phyloP scores from a whole-genome alignment of 805 yeast species.

The Pichia sporocuriosa region DNA sequence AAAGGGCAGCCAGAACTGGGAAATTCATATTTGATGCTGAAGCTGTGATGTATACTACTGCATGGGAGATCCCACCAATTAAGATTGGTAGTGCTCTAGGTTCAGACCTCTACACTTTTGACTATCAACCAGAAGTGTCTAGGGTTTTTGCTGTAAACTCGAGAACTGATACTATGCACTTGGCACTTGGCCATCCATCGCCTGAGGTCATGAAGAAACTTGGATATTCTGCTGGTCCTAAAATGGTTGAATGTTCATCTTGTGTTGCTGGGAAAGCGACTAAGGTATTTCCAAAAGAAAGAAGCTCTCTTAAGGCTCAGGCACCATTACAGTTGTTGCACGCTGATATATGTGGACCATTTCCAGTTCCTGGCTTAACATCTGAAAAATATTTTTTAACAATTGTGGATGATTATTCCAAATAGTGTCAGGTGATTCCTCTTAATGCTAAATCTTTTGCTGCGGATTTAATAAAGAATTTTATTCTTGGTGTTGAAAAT shows the following conservation, averaged over 20 bases:
- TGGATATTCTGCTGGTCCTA: not conserved
- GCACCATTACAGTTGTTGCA: constrained; percentile 3
- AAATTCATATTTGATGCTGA: not conserved
- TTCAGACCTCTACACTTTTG: not conserved
- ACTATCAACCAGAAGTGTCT: not conserved
- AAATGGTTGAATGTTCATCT: not conserved
- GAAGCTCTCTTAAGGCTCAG: not conserved
- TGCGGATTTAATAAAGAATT: not conserved
- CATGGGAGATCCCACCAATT: not conserved
- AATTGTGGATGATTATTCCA: constrained; percentile 10
- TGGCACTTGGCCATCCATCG: constrained; percentile 1
- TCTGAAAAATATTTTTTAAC: too few species aligned
- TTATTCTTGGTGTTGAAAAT: not conserved
- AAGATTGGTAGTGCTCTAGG: not conserved
- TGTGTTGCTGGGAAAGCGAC: constrained; percentile 3
- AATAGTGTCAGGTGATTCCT: constrained; percentile 2
- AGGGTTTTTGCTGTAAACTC: not conserved
- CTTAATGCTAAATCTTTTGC: not conserved
- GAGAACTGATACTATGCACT: not conserved
- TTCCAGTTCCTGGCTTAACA: constrained; percentile 9
- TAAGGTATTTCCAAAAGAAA: not conserved
- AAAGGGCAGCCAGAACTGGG: not conserved
- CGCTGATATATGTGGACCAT: constrained; percentile 7
- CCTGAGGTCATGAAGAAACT: constrained; percentile 2
- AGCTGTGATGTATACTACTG: not conserved